phyloP scores from a whole-genome alignment of 352 stramenopile genomes.

The Elongisporangium senticosum region DNA sequence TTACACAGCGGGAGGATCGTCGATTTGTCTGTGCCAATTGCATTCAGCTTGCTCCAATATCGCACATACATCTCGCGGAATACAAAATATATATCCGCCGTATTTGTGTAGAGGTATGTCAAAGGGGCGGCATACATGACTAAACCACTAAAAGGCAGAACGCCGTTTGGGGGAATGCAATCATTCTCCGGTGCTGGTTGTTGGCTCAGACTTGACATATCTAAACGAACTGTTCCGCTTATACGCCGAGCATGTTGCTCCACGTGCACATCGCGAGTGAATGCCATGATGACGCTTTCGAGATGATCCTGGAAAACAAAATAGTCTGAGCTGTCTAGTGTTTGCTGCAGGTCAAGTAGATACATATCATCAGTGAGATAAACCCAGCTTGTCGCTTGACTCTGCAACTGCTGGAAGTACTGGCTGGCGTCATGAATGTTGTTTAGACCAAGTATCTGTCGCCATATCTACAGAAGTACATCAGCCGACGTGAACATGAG shows the following conservation, averaged over 20 bases:
- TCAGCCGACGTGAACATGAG: constrained; percentile 1
- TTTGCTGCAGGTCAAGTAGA: constrained; percentile 72
- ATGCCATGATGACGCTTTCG: constrained; percentile 63
- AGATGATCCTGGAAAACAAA: constrained; percentile 81
- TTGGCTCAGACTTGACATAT: constrained; percentile 3
- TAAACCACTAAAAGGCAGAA: constrained; percentile 66
- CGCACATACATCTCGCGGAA: constrained; percentile 75
- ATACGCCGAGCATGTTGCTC: constrained; percentile 34
- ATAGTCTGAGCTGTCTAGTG: constrained; percentile 70
- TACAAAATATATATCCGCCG: constrained; percentile 59
- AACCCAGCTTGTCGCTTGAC: constrained; percentile 24
- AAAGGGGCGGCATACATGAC: constrained; percentile 71
- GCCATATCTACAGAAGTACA: constrained; percentile 38
- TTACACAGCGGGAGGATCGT: constrained; percentile 71
- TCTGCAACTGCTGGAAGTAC: constrained; percentile 47
- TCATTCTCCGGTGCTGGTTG: not conserved
- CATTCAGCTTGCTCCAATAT: constrained; percentile 78
- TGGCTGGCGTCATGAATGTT: constrained; percentile 24
- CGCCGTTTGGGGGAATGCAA: constrained; percentile 52
- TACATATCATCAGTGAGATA: constrained; percentile 80
- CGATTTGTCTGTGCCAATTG: constrained; percentile 39
- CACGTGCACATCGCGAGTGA: constrained; percentile 56
- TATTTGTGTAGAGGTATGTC: constrained; percentile 63
- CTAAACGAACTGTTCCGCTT: constrained; percentile 35
- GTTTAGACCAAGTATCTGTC: constrained; percentile 36